Evolutionary conservation across 2,329 filamentous ascomycete species (phyloP).

Genomic region (Aspergillus fijiensis): DNA sequence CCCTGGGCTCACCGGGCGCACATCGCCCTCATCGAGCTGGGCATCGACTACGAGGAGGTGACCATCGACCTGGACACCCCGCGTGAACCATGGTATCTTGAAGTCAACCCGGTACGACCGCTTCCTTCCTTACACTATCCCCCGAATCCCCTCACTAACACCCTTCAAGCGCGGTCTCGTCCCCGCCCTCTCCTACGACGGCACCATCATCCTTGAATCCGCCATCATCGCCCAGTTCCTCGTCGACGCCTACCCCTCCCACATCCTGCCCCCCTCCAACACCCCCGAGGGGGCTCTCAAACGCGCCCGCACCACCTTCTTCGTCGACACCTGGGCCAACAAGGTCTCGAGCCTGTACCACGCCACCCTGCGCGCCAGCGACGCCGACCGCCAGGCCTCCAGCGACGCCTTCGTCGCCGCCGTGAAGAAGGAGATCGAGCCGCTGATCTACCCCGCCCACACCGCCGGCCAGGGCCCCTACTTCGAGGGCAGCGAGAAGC

Average conservation of each 20-base stretch:
- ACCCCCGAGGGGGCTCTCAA: conserved; percentile 56
- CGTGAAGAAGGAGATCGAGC: conserved; percentile 71
- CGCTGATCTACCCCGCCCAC: conserved; percentile 53
- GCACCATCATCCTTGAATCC: conserved; percentile 72
- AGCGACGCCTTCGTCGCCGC: conserved; percentile 54
- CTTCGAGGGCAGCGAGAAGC: conserved; percentile 61
- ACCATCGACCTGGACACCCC: conserved; percentile 70
- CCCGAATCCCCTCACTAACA: background rate
- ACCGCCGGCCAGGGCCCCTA: conserved; percentile 52
- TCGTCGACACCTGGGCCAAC: conserved; percentile 66
- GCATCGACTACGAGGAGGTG: conserved; percentile 66
- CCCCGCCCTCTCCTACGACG: conserved; percentile 65
- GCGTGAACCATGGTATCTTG: conserved; percentile 70
- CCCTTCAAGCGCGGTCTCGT: conserved; percentile 65
- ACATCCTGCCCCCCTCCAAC: conserved; percentile 59
- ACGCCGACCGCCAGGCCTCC: conserved; percentile 52
- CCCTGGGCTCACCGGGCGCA: conserved; percentile 76
- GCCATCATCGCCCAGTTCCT: conserved; percentile 71
- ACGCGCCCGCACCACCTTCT: conserved; percentile 69
- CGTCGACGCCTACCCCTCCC: conserved; percentile 67
- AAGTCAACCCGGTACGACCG: conserved; percentile 63
- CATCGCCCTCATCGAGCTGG: conserved; percentile 67
- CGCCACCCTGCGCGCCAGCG: conserved; percentile 48
- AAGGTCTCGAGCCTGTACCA: conserved; percentile 57
- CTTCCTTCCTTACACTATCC: background rate